Percentiles rank a stretch among this genome's conserved stretches.
These are phyloP conservation scores for Priceomyces melissophilus DNA, from an alignment of 805 yeast species.

Conservation along the genomic window DNA sequence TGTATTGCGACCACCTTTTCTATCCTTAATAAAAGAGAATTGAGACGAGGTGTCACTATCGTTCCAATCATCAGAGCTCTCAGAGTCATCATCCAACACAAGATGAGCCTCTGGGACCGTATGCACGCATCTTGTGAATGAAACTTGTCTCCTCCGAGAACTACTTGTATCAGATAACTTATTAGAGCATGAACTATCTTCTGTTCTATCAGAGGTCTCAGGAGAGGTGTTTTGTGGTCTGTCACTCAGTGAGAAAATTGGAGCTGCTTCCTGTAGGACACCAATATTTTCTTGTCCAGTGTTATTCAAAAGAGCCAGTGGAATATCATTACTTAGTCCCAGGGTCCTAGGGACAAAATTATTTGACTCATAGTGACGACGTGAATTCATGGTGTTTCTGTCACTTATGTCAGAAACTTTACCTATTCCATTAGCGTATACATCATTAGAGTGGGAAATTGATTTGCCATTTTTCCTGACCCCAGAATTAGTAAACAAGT, in stretches of 20 bases:
- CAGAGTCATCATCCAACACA: neutral
- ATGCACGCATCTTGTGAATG: neutral
- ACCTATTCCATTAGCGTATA: slow-evolving; percentile 7
- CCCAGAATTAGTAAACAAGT: slow-evolving; percentile 22
- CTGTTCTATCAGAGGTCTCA: neutral
- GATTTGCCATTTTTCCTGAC: slow-evolving; percentile 10
- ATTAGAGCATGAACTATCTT: neutral
- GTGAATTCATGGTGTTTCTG: neutral
- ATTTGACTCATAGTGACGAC: neutral
- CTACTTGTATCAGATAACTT: neutral
- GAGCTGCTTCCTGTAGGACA: neutral
- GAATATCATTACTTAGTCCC: neutral
- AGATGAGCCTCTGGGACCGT: neutral
- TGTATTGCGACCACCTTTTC: slow-evolving; percentile 40
- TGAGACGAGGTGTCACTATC: slow-evolving; percentile 29
- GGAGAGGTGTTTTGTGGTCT: neutral
- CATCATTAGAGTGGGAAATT: slow-evolving; percentile 6
- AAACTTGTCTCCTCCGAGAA: neutral
- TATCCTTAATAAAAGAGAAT: slow-evolving; percentile 40
- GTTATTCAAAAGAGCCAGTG: neutral
- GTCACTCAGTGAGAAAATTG: neutral
- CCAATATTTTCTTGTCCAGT: neutral
- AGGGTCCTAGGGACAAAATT: too few relatives aligned
- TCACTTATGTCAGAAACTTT: neutral
- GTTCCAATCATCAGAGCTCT: slow-evolving; percentile 4